A percentile compares a stretch with the other conserved stretches of the same genome.
phyloP scores from a whole-genome alignment of 208 protist genomes.

The Plasmodiophora brassicae region DNA sequence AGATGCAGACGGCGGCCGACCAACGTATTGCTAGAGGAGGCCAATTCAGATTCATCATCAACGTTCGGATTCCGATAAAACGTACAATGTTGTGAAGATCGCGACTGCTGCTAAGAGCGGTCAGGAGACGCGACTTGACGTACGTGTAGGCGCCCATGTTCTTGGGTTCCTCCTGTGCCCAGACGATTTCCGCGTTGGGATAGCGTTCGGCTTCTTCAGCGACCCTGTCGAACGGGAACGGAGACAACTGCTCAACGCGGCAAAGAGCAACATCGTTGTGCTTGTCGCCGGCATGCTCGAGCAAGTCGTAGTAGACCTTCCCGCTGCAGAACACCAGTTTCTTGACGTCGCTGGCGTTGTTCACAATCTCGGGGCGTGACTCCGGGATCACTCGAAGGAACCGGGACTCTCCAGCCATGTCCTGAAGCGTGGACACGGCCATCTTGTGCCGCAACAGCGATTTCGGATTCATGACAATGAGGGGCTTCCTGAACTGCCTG shows the following conservation, averaged over 20 bases:
- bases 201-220: slow-evolving; percentile 8
- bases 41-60: neutral
- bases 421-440: slow-evolving; percentile 17
- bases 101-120: neutral
- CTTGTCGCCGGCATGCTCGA: neutral
- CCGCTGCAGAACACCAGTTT: slow-evolving; percentile 87
- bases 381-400: neutral
- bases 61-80: neutral
- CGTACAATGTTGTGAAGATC: neutral
- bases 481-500: slow-evolving; percentile 94
- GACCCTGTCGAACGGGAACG: slow-evolving; percentile 33
- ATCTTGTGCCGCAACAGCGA: slow-evolving; percentile 33
- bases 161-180: slow-evolving; percentile 42
- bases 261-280: slow-evolving; percentile 27
- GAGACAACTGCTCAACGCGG: slow-evolving; percentile 11
- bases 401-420: neutral
- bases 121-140: slow-evolving; percentile 2
- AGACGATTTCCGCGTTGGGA: slow-evolving; percentile 31
- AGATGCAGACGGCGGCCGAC: neutral
- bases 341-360: slow-evolving; percentile 38
- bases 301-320: slow-evolving; percentile 60
- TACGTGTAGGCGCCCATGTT: slow-evolving; percentile 38
- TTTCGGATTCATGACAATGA: slow-evolving; percentile 79
- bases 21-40: neutral
- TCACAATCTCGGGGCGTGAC: neutral